phyloP scores from a whole-genome alignment of 2,329 filamentous ascomycete species.

The Trichoderma koningiopsis region DNA sequence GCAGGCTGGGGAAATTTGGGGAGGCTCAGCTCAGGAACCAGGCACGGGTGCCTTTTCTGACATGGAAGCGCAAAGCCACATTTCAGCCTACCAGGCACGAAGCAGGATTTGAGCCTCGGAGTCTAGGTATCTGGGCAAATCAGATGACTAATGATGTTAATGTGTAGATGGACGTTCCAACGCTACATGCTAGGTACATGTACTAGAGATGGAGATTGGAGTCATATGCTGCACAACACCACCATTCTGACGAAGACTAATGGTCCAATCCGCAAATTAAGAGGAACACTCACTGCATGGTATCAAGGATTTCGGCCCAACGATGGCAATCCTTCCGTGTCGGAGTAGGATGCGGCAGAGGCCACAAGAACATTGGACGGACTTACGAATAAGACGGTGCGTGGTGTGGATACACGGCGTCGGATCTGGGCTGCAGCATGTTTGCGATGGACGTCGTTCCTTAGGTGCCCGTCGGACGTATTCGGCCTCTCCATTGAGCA shows the following conservation, averaged over 20 bases:
- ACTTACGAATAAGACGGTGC: not conserved
- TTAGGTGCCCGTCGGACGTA: not conserved
- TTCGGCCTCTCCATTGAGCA: not conserved
- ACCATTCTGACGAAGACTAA: not conserved
- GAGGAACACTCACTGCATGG: not conserved
- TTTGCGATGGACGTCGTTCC: not conserved
- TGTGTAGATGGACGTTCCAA: not conserved
- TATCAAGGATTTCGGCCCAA: not conserved
- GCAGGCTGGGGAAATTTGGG: not conserved
- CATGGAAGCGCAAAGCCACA: not conserved
- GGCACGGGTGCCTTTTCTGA: not conserved
- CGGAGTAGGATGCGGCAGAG: not conserved
- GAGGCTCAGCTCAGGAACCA: slow-evolving; percentile 8
- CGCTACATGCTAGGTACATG: not conserved
- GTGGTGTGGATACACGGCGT: not conserved
- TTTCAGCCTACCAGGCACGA: not conserved
- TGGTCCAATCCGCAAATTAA: not conserved
- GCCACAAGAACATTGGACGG: not conserved
- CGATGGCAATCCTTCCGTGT: not conserved
- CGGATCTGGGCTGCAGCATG: not conserved
- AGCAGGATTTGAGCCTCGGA: not conserved
- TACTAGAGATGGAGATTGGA: not conserved
- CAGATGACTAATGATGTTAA: not conserved
- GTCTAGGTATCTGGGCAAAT: not conserved
- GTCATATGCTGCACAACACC: not conserved